Conservation (phyloP, 495 filamentous ascomycete genomes). For the Lindgomyces ingoldianus region DNA sequence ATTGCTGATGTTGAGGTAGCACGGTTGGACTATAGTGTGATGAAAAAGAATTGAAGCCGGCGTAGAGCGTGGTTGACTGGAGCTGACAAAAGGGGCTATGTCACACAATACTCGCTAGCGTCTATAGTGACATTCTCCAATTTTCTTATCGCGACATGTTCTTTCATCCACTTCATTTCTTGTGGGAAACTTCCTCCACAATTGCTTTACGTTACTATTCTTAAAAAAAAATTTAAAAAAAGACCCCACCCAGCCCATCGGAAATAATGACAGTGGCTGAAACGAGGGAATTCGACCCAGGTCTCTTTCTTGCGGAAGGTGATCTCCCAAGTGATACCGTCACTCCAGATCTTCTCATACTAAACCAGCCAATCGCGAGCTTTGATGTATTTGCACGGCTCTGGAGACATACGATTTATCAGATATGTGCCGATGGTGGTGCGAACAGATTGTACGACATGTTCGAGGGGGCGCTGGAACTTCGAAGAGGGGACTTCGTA, state of each 20-base stretch:
- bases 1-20: background rate
- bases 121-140: too few species aligned
- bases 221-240: too few species aligned
- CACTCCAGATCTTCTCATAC: slow-evolving; percentile 39
- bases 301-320: slow-evolving; percentile 19
- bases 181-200: too few species aligned
- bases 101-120: too few species aligned
- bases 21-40: background rate
- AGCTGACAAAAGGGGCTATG: too few species aligned
- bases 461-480: slow-evolving; percentile 43
- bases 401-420: slow-evolving; percentile 39
- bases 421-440: slow-evolving; percentile 84
- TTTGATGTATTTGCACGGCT: slow-evolving; percentile 38
- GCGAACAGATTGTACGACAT: slow-evolving; percentile 76
- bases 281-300: slow-evolving; percentile 18
- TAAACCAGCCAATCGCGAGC: slow-evolving; percentile 45
- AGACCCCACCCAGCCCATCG: background rate
- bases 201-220: too few species aligned
- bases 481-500: slow-evolving; percentile 48
- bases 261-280: slow-evolving; percentile 6
- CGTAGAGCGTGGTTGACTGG: background rate
- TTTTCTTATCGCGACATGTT: too few species aligned
- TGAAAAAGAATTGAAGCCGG: background rate
- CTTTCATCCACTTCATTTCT: too few species aligned
- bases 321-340: slow-evolving; percentile 1